phyloP scores from a whole-genome alignment of 768 basidiomycete species.

The Hericium coralloides region DNA sequence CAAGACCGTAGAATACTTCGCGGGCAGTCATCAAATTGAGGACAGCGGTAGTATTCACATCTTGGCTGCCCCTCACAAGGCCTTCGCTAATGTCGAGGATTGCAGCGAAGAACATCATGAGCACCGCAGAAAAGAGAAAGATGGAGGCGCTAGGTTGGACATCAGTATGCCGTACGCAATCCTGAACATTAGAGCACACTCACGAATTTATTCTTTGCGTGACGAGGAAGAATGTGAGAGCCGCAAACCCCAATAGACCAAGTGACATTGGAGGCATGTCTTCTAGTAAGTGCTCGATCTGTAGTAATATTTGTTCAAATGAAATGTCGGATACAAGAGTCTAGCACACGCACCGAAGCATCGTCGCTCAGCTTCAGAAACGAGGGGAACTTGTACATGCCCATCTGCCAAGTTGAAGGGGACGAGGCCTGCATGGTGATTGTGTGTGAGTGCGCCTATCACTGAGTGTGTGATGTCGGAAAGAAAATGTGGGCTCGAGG shows the following conservation, averaged over 20 bases:
- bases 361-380: background rate
- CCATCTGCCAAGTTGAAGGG: background rate
- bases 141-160: slow-evolving; percentile 24
- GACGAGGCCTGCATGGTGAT: background rate
- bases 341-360: background rate
- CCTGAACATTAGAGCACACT: background rate
- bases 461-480: too few relatives aligned
- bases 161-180: background rate
- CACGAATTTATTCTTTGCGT: slow-evolving; percentile 13
- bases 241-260: slow-evolving; percentile 21
- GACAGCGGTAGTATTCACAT: slow-evolving; percentile 16
- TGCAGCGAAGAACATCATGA: slow-evolving; percentile 53
- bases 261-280: slow-evolving; percentile 21
- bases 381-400: background rate
- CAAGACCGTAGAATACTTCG: slow-evolving; percentile 50
- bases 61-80: slow-evolving; percentile 30
- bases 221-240: slow-evolving; percentile 19
- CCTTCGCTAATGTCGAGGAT: slow-evolving; percentile 54
- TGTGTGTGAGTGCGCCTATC: background rate
- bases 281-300: slow-evolving; percentile 17
- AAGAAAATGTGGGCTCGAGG: too few relatives aligned
- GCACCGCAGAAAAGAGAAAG: slow-evolving; percentile 47
- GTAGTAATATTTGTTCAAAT: background rate
- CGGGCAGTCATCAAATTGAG: slow-evolving; percentile 38
- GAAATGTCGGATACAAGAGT: background rate